Conservation (phyloP, 768 basidiomycete genomes). For the Nidularia sp. region DNA sequence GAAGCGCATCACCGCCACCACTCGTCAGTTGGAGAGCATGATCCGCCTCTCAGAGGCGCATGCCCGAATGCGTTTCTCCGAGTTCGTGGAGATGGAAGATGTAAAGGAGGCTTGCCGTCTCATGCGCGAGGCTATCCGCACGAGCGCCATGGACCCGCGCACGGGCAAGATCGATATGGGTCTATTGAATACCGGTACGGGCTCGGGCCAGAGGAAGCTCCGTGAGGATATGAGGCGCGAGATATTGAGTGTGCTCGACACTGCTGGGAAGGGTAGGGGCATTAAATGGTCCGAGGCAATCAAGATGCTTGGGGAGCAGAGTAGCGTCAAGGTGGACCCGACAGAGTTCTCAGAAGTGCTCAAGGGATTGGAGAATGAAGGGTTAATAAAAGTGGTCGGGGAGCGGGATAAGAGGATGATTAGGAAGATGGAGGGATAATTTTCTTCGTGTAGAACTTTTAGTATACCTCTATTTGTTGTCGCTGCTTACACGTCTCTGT, state of each 20-base stretch:
- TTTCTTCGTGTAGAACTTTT: not conserved
- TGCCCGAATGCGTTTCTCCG: slow-evolving; percentile 90
- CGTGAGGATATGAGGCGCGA: slow-evolving; percentile 89
- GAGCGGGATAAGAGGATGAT: slow-evolving; percentile 85
- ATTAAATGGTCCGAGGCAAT: slow-evolving; percentile 83
- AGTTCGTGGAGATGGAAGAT: slow-evolving; percentile 81
- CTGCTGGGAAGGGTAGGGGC: slow-evolving; percentile 51
- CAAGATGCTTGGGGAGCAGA: slow-evolving; percentile 77
- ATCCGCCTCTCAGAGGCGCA: slow-evolving; percentile 96
- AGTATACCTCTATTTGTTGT: too few species aligned
- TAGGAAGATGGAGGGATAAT: slow-evolving; percentile 49
- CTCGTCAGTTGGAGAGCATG: slow-evolving; percentile 95
- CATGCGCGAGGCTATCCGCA: slow-evolving; percentile 94
- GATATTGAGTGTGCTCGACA: slow-evolving; percentile 61
- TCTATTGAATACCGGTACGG: slow-evolving; percentile 90
- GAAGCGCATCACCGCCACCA: slow-evolving; percentile 96
- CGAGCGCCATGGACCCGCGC: slow-evolving; percentile 91
- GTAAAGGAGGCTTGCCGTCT: slow-evolving; percentile 91
- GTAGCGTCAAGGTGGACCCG: slow-evolving; percentile 73
- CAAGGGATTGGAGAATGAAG: slow-evolving; percentile 79
- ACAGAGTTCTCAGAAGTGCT: slow-evolving; percentile 82
- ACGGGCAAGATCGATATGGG: slow-evolving; percentile 99
- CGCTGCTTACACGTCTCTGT: too few species aligned
- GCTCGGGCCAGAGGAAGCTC: slow-evolving; percentile 78
- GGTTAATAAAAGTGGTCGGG: slow-evolving; percentile 79